Base-by-base conservation (phyloP, 1,284 basidiomycete genomes). In the Exobasidium rhododendri region DNA sequence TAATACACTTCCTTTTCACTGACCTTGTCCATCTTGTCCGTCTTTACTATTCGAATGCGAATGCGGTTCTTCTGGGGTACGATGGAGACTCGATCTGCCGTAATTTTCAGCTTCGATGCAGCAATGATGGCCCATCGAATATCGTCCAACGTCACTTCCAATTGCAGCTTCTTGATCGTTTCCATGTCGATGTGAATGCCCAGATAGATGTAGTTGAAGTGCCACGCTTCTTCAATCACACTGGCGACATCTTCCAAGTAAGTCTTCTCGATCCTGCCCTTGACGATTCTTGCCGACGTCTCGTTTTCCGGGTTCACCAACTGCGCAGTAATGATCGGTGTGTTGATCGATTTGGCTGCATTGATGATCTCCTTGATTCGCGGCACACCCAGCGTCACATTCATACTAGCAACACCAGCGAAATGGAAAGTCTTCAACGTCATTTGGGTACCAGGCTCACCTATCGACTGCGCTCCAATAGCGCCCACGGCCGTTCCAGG, bases 401-500 rank as follows among this genome's bases (percentile, higher is more conserved):
- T 98, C 96, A 98, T 99, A 35, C 94, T 96, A 11, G 96, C 96
- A 68, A 99, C 94, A 84, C 96, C 96, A 75, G 96, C 96, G 82
- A 98, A 98, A 84, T 99, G 96, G 87, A 99, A 99, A 64, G 96
- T 98, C 82, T 98, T 99, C 69, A 98, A 82, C 5, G 96, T 98
- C 96, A 99, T 98, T 98, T 99, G 84, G 98, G 96, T 99, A 61
- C 96, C 96, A 1, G 96, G 96, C 81, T 99, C 96, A 80, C 96
- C 96, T 68, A 99, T 98, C 5, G 96, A 98, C 80, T 99, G 96
- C 1, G 96, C 96, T 17, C 96, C 96, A 51, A 99, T 92, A 17
- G 96, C 96, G 56, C 96, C 96, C 20, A 98, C 96, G 4, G 96
- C 97, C 14, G 72, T 73, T 46, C 75, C 79, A 14, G 73, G 72